Percentiles rank a stretch among this genome's conserved stretches.
Evolutionary conservation across 2,329 filamentous ascomycete species (phyloP).

Genomic region (Pyrenochaeta sp.): DNA sequence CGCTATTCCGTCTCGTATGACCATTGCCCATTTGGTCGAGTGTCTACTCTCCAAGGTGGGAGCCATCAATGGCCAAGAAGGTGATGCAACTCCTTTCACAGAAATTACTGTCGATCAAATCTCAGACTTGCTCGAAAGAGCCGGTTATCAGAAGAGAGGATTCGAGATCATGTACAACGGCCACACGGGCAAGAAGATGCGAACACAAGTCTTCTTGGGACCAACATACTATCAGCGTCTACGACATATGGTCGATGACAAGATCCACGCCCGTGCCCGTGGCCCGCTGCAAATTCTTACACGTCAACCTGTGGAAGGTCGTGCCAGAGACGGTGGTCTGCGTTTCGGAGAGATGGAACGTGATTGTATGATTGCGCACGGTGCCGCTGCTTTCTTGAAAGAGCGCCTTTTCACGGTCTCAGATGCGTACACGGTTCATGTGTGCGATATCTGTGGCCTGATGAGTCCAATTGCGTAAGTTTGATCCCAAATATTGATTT

Average conservation of each 20-base stretch:
- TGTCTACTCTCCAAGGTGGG: conserved; percentile 97
- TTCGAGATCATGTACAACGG: conserved; percentile 99
- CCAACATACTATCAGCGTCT: conserved; percentile 99
- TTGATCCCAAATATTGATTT: too few relatives aligned
- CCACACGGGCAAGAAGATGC: conserved; percentile 91
- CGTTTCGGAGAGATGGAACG: conserved; percentile 99
- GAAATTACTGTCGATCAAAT: conserved; percentile 96
- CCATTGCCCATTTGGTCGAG: conserved; percentile 99
- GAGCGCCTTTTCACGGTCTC: conserved; percentile 97
- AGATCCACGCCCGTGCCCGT: conserved; percentile 98
- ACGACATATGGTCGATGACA: conserved; percentile 99
- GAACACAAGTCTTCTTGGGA: conserved; percentile 94
- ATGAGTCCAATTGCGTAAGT: conserved; percentile 99
- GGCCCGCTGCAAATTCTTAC: conserved; percentile 98
- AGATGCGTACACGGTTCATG: conserved; percentile 96
- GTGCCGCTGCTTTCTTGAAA: conserved; percentile 95
- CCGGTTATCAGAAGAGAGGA: conserved; percentile 95
- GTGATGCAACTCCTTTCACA: conserved; percentile 96
- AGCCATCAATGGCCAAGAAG: conserved; percentile 90
- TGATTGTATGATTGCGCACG: conserved; percentile 99
- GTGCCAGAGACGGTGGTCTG: conserved; percentile 95
- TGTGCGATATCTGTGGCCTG: conserved; percentile 97
- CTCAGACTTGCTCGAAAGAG: conserved; percentile 82
- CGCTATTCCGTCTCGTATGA: conserved; percentile 99
- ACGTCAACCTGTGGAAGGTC: conserved; percentile 95